These are phyloP conservation scores for Xerocomus minutiporus DNA, from an alignment of 1,284 basidiomycete genomes.

Conservation along the genomic window DNA sequence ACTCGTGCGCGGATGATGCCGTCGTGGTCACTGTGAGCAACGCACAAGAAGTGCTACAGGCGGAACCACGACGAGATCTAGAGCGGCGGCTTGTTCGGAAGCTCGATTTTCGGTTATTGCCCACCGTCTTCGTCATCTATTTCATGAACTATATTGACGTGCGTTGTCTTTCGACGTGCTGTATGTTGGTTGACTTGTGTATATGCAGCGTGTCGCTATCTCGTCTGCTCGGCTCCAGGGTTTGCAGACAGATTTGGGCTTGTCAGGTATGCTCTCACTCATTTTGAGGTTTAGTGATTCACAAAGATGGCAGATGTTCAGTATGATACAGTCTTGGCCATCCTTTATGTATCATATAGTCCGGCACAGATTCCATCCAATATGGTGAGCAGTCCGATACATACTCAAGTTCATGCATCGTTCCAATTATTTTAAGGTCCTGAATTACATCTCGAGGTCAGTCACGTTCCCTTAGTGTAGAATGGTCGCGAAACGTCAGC, in stretches of 20 bases:
- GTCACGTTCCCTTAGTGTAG: background rate
- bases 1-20: slow-evolving; percentile 5
- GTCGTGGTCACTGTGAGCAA: background rate
- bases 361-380: slow-evolving; percentile 64
- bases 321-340: slow-evolving; percentile 56
- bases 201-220: slow-evolving; percentile 50
- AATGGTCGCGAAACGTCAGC: background rate
- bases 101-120: slow-evolving; percentile 56
- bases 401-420: background rate
- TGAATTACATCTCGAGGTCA: slow-evolving; percentile 50
- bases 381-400: slow-evolving; percentile 39
- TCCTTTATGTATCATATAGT: slow-evolving; percentile 58
- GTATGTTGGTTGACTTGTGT: background rate
- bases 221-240: slow-evolving; percentile 58
- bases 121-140: slow-evolving; percentile 58
- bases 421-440: slow-evolving; percentile 28
- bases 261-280: slow-evolving; percentile 40
- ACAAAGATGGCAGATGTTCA: slow-evolving; percentile 45
- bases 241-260: slow-evolving; percentile 50
- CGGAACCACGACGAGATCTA: slow-evolving; percentile 18
- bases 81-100: slow-evolving; percentile 47
- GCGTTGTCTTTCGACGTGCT: slow-evolving; percentile 18
- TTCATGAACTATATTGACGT: slow-evolving; percentile 73
- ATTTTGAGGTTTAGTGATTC: background rate
- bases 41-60: background rate